phyloP scores from a whole-genome alignment of 2,329 filamentous ascomycete species.

The Emydomyces testavorans region DNA sequence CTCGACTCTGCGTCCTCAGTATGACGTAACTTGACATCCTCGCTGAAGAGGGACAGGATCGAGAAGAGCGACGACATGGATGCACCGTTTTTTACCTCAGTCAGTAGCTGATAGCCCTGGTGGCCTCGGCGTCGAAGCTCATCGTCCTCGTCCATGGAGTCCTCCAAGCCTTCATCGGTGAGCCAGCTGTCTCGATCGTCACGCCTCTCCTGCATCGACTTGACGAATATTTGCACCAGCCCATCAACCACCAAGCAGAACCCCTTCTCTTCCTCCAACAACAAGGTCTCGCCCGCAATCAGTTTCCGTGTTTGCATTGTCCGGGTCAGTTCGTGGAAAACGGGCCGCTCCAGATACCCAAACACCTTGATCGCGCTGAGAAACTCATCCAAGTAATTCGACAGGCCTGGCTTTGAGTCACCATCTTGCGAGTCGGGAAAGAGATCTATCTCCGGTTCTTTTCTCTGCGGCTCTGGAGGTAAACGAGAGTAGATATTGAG shows the following conservation, averaged over 20 bases:
- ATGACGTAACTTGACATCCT: conserved; percentile 71
- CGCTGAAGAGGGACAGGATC: conserved; percentile 84
- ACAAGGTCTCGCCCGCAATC: conserved; percentile 87
- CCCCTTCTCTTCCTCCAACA: conserved; percentile 93
- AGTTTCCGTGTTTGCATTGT: conserved; percentile 98
- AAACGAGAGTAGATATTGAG: conserved; percentile 94
- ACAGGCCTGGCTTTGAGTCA: conserved; percentile 76
- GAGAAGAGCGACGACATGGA: conserved; percentile 98
- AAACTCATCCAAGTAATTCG: conserved; percentile 97
- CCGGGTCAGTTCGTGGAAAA: conserved; percentile 92
- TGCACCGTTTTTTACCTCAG: conserved; percentile 93
- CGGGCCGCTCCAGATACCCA: conserved; percentile 87
- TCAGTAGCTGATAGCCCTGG: conserved; percentile 86
- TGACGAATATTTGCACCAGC: conserved; percentile 94
- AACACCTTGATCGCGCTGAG: conserved; percentile 98
- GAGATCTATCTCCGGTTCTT: conserved; percentile 88
- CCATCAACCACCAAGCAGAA: conserved; percentile 97
- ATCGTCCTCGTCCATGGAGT: conserved; percentile 40
- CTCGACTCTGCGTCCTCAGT: conserved; percentile 44
- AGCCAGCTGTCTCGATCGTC: conserved; percentile 35
- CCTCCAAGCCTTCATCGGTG: conserved; percentile 32
- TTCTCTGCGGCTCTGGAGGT: conserved; percentile 86
- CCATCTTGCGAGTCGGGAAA: conserved; percentile 89
- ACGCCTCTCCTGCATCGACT: conserved; percentile 52
- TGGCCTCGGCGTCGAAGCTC: conserved; percentile 50